A percentile compares a stretch with the other conserved stretches of the same genome.
Conservation (phyloP, 768 basidiomycete species). For the Hysterangium stoloniferum region DNA sequence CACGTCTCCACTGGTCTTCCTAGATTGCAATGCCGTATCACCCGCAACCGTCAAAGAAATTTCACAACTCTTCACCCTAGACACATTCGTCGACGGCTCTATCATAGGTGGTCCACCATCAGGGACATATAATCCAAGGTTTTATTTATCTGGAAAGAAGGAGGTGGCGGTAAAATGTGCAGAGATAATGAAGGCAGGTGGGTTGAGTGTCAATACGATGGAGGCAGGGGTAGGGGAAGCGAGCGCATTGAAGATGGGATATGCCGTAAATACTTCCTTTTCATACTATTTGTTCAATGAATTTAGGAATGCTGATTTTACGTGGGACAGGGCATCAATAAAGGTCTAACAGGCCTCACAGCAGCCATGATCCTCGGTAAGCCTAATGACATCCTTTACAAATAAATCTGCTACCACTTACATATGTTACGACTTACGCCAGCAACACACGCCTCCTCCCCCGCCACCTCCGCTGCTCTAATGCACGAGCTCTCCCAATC, state of each 20-base stretch:
- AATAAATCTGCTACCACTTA: no score
- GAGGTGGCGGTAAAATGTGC: constrained; percentile 33
- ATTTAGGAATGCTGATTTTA: neutral
- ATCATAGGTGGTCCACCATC: constrained; percentile 52
- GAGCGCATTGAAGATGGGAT: constrained; percentile 58
- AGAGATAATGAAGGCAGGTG: constrained; percentile 33
- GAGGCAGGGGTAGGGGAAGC: constrained; percentile 48
- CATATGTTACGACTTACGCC: neutral
- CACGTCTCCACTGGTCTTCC: constrained; percentile 30
- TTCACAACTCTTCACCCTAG: constrained; percentile 34
- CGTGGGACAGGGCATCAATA: constrained; percentile 42
- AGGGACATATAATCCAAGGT: constrained; percentile 38
- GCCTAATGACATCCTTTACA: constrained; percentile 9
- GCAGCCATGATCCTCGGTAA: constrained; percentile 51
- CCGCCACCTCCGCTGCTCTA: constrained; percentile 52
- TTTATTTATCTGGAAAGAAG: constrained; percentile 43
- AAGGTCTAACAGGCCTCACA: constrained; percentile 44
- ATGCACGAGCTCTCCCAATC: constrained; percentile 40
- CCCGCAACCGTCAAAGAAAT: constrained; percentile 43
- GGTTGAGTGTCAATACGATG: constrained; percentile 37
- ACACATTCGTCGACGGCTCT: constrained; percentile 45
- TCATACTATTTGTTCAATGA: neutral
- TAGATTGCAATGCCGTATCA: constrained; percentile 53
- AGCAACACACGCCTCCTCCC: constrained; percentile 52
- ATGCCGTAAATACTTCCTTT: constrained; percentile 37